Conservation (phyloP, 2,329 filamentous ascomycete genomes). For the Neofusicoccum parvum region DNA sequence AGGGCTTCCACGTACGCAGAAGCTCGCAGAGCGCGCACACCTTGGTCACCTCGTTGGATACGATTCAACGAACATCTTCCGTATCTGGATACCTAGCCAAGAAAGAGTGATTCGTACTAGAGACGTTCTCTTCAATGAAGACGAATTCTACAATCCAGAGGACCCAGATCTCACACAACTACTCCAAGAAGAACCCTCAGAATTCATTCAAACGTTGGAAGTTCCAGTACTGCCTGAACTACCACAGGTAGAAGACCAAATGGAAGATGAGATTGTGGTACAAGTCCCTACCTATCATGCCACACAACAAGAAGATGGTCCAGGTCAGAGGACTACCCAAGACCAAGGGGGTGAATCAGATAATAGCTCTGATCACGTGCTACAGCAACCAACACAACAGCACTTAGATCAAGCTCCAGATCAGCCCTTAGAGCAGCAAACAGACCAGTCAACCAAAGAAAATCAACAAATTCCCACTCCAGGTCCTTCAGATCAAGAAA, state of each 20-base stretch:
- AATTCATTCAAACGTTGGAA: background rate
- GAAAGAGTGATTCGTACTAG: background rate
- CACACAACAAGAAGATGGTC: too few relatives aligned
- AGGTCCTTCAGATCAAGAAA: background rate
- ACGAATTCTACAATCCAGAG: background rate
- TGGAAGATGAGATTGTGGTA: too few relatives aligned
- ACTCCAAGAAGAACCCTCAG: background rate
- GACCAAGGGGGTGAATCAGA: too few relatives aligned
- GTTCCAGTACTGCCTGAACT: background rate
- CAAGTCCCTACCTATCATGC: too few relatives aligned
- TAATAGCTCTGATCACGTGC: too few relatives aligned
- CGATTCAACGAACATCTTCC: slow-evolving; percentile 3
- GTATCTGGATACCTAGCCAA: slow-evolving; percentile 1
- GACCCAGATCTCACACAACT: background rate
- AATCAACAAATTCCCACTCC: background rate
- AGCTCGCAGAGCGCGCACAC: background rate
- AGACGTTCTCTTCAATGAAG: slow-evolving; percentile 4
- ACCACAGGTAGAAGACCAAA: too few relatives aligned
- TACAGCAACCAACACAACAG: too few relatives aligned
- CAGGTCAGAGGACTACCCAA: too few relatives aligned
- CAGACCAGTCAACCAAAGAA: background rate
- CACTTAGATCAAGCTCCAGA: too few relatives aligned
- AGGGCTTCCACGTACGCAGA: background rate
- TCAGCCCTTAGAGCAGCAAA: background rate
- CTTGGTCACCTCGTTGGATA: background rate